Base-by-base conservation (phyloP, 1,284 basidiomycete species). In the Farysia itapuensis region DNA sequence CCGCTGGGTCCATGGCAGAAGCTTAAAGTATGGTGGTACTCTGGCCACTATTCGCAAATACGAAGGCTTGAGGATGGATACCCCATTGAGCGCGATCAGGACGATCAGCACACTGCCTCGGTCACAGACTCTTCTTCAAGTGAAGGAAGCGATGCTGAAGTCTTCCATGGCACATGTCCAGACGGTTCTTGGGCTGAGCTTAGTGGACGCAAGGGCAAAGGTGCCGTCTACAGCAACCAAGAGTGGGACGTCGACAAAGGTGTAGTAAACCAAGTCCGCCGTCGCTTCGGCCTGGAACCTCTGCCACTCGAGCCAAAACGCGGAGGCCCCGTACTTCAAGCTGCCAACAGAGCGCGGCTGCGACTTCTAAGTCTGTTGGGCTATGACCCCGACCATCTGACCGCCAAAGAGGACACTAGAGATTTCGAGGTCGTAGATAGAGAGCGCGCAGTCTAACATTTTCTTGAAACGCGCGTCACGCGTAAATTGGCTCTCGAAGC, bases 1-100 rank as follows among this genome's bases (percentile, higher is more conserved):
- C 71, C 71, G 2, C 43, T 64, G 7, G 53, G 61, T 1, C 72
- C 70, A 1, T 46, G 60, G 44, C 68, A 72, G 34, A 64, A 68
- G 52, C 39, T 69, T 25, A 57, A 56, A 25, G 43, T 63, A 34
- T 60, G 63, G 52, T 67, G 66, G 59, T 57, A 56, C 32, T 63
- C 59, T 22, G 59, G 59, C 12, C 59, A 63, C 37, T 63, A 57
- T 29, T 63, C 59, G 39, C 59, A 63, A 20, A 37, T 63, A 35
- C 51, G 52, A 20, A 42, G 42, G 43, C 33, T 63, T 32, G 44
- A 29, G 19, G 59, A 63, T 37, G 59, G 59, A 29, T 63, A 63
- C 19, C 43, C 50, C 16, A 63, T 63, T 29, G 52, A 51, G 24
- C 39, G 39, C 16, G 58, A 63, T 24, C 48, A 60, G 15, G 57